Evolutionary conservation across 306 rosid species (phyloP), one percentile per base, ranked within the genome.

Genomic region (Pachyrhizus erosus): DNA sequence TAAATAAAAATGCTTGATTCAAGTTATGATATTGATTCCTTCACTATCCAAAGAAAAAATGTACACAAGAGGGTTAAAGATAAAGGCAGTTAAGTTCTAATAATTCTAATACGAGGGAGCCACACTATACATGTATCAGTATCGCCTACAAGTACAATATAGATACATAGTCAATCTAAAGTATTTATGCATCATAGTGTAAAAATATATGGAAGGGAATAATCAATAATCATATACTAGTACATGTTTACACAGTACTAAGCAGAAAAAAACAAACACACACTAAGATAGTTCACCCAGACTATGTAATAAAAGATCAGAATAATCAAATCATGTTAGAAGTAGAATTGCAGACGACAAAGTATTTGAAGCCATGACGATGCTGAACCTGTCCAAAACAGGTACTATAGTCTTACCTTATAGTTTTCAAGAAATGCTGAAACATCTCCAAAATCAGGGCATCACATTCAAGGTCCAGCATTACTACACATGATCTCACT

Each of bases 381-480:
- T 3, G 14, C 14, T 23, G 42, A 49, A 43, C 18, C 48, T 18
- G 40, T 17, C 29, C 70, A 75, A 8, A 69, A 34, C 67, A 31
- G 24, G 39, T 27, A 67, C 29, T 48, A 60, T 1, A 57, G 42
- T 62, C 81, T 75, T 90, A 91, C 99, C 99, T 95, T 87, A 91
- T 80, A 13, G 86, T 73, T 83, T 87, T 87, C 17, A 95, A 90
- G 86, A 95, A 95, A 86, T 93, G 91, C 87, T 90, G 92, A 86
- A 95, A 95, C 99, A 95, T 95, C 84, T 91, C 93, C 78, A 88
- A 74, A 68, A 95, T 95, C 88, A 95, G 86, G 13, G 79, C 88
- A 83, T 93, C 98, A 67, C 98, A 93, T 67, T 95, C 98, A 71
- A 95, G 97, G 88, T 95, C 99, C 78, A 95, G 83, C 99, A 95